Base-by-base conservation (phyloP, 2,329 filamentous ascomycete species). In the Fusarium coffeatum region DNA sequence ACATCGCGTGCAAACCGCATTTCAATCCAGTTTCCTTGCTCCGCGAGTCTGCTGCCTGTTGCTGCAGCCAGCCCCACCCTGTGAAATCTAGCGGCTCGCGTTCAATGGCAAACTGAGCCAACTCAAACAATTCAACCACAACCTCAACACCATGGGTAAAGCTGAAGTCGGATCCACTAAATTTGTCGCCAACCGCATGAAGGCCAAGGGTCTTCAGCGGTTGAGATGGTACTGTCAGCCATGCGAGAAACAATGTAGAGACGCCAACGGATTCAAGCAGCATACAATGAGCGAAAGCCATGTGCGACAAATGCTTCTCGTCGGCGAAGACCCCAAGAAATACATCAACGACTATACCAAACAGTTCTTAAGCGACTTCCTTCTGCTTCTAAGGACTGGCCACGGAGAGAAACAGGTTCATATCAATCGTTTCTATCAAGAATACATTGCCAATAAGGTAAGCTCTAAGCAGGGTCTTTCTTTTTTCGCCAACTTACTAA, bases 81-180 rank as follows among this genome's bases (percentile, higher is more conserved):
- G 37, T 30, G 34, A 25, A 25, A 8, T 32, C 30, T 66, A 23
- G 47, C 58, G 37, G 49, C 50, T 20, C 30, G n/a, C 46, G 30
- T 34, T 23, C 25, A 22, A 20, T 11, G n/a, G 41, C 8, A 10
- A 49, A 27, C 59, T 61, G 10, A 20, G 40, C 45, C 34, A 58
- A 63, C 45, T 59, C 15, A 47, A 41, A 41, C 28, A 54, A 58
- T 51, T 13, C 49, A 42, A 41, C 49, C 30, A 71, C 53, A 63
- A 58, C 42, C 42, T 28, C 64, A 22, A 55, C 83, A 91, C 78
- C 55, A 98, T 98, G 95, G 91, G 91, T 55, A 93, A 93, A 84
- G 96, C 96, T 76, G 96, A 98, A 84, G 90, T 93, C 56, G 96
- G 96, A 69, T 93, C 91, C 59, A 93, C 91, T n/a, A 98, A 98